Conservation (phyloP, 768 basidiomycete species). For the Termitomyces sp. region DNA sequence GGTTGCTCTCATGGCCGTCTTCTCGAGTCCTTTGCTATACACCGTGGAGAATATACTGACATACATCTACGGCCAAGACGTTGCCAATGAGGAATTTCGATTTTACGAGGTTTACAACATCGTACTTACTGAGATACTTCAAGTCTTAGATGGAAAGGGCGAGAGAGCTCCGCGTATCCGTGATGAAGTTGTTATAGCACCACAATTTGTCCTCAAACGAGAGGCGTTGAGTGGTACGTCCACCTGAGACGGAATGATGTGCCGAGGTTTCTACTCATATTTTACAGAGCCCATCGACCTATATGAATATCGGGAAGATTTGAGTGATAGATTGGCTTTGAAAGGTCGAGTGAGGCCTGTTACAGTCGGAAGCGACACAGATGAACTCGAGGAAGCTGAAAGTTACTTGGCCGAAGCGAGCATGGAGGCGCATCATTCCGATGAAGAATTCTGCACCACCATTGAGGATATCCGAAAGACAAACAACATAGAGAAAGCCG, state of each 20-base stretch:
- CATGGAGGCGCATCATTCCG: neutral
- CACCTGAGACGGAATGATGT: neutral
- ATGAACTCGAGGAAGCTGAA: neutral
- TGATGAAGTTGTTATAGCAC: neutral
- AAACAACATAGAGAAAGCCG: too few relatives aligned
- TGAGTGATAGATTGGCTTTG: neutral
- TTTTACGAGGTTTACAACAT: neutral
- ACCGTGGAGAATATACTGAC: neutral
- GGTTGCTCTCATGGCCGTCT: neutral
- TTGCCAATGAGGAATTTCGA: neutral
- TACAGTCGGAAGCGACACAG: neutral
- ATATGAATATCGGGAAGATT: neutral
- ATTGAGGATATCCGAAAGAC: too few relatives aligned
- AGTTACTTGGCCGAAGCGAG: neutral
- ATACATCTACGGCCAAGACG: neutral
- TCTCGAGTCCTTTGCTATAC: neutral
- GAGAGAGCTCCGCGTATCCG: neutral
- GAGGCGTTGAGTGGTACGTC: neutral
- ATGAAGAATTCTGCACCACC: neutral
- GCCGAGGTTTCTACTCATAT: too few relatives aligned
- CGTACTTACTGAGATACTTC: neutral
- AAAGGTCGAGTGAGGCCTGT: neutral
- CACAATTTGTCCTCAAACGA: neutral
- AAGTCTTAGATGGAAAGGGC: neutral
- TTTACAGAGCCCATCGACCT: neutral